Percentiles rank a stretch among this genome's conserved stretches.
Conservation (phyloP, 2,329 filamentous ascomycete species). For the Coniochaeta hoffmannii region DNA sequence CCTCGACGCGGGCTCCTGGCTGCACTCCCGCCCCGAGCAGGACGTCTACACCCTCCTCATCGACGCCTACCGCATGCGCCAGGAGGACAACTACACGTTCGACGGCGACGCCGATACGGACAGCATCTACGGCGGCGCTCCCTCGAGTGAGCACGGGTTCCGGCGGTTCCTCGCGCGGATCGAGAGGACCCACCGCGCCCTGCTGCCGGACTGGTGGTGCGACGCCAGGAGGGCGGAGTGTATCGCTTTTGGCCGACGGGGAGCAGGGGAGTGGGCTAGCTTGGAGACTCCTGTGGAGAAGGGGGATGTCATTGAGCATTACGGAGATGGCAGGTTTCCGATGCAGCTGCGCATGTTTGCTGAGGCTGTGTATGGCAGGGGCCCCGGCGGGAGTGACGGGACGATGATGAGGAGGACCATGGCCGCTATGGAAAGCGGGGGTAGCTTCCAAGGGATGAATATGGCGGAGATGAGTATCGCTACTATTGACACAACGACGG, state of each 20-base stretch:
- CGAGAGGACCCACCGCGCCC: slow-evolving; percentile 13
- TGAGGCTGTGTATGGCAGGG: slow-evolving; percentile 28
- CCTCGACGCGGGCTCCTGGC: slow-evolving; percentile 31
- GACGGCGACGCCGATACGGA: slow-evolving; percentile 18
- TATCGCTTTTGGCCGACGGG: slow-evolving; percentile 23
- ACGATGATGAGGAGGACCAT: slow-evolving; percentile 12
- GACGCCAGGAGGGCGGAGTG: slow-evolving; percentile 28
- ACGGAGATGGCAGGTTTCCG: slow-evolving; percentile 33
- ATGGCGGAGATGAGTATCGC: too few species aligned
- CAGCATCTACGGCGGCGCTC: slow-evolving; percentile 13
- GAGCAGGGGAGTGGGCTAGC: slow-evolving; percentile 22
- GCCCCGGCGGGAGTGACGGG: slow-evolving; percentile 20
- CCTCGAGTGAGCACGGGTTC: slow-evolving; percentile 23
- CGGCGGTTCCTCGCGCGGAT: slow-evolving; percentile 24
- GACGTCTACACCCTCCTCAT: slow-evolving; percentile 39
- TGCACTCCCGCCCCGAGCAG: slow-evolving; percentile 32
- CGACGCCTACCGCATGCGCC: slow-evolving; percentile 39
- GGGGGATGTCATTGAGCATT: slow-evolving; percentile 27
- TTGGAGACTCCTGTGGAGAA: background rate
- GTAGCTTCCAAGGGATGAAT: too few species aligned
- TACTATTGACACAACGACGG: background rate
- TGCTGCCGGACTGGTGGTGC: slow-evolving; percentile 40
- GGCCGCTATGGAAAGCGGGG: slow-evolving; percentile 4
- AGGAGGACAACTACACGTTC: slow-evolving; percentile 26
- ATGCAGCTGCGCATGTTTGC: slow-evolving; percentile 43